These are phyloP conservation scores for Thermothielavioides terrestris DNA, from an alignment of 495 filamentous ascomycete species.

Conservation along the genomic window DNA sequence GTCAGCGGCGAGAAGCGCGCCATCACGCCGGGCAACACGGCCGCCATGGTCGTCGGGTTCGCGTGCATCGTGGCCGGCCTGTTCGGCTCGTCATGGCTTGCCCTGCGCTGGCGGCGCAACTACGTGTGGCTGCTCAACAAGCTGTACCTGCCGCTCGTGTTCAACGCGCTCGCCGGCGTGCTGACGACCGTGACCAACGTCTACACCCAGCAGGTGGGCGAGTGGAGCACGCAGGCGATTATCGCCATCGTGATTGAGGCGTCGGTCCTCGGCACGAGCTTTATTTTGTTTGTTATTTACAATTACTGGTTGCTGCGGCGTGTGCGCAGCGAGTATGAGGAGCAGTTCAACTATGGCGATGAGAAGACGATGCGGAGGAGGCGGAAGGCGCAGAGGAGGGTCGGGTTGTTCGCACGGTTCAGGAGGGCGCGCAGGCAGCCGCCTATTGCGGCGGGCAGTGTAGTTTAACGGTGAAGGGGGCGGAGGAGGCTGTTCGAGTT, in stretches of 20 bases:
- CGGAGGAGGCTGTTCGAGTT: background rate
- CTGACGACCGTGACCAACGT: slow-evolving; percentile 42
- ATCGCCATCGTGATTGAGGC: slow-evolving; percentile 28
- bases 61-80: slow-evolving; percentile 21
- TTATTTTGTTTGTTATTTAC: slow-evolving; percentile 28
- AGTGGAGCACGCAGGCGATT: slow-evolving; percentile 39
- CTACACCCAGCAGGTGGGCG: slow-evolving; percentile 37
- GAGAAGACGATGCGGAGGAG: background rate
- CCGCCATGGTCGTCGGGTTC: slow-evolving; percentile 21
- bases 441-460: slow-evolving; percentile 14
- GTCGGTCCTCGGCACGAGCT: slow-evolving; percentile 11
- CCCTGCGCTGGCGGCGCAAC: slow-evolving; percentile 27
- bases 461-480: slow-evolving; percentile 7
- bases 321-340: slow-evolving; percentile 23
- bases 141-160: slow-evolving; percentile 33
- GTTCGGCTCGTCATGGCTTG: slow-evolving; percentile 15
- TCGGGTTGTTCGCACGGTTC: background rate
- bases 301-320: slow-evolving; percentile 24
- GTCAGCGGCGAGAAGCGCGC: slow-evolving; percentile 12
- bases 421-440: slow-evolving; percentile 1
- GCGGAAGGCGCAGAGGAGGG: background rate
- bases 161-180: slow-evolving; percentile 42
- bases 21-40: slow-evolving; percentile 4
- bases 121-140: slow-evolving; percentile 39
- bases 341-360: background rate